Conservation (phyloP, 495 filamentous ascomycete species). For the Pseudotulostoma volvatum region DNA sequence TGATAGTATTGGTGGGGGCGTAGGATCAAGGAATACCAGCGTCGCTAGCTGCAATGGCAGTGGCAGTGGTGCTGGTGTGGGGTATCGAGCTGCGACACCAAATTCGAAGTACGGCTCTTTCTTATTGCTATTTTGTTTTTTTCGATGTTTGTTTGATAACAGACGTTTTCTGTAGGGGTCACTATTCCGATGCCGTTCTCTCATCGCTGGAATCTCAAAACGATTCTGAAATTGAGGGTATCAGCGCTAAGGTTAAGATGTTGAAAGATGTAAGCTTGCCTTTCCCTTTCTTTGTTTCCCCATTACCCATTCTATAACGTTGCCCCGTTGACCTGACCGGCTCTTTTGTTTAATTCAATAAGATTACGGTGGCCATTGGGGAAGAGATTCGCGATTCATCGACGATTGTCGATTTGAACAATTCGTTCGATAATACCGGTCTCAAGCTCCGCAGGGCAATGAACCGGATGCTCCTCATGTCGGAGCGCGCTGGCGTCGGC, state of each 20-base stretch:
- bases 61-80: slow-evolving; percentile 1
- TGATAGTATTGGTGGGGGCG: slow-evolving; percentile 16
- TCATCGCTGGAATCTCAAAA: slow-evolving; percentile 93
- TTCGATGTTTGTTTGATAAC: too few species aligned
- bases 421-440: slow-evolving; percentile 73
- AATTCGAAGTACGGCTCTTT: slow-evolving; percentile 48
- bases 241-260: slow-evolving; percentile 77
- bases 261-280: slow-evolving; percentile 64
- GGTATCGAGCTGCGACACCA: slow-evolving; percentile 48
- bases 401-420: slow-evolving; percentile 55
- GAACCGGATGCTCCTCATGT: slow-evolving; percentile 95
- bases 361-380: slow-evolving; percentile 88
- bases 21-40: slow-evolving; percentile 4
- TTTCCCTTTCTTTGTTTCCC: slow-evolving; percentile 4
- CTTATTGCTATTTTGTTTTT: not conserved
- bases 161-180: slow-evolving; percentile 39
- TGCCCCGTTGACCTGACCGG: not conserved
- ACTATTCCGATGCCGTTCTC: slow-evolving; percentile 85
- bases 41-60: slow-evolving; percentile 8
- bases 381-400: slow-evolving; percentile 83
- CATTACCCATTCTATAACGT: not conserved
- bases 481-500: slow-evolving; percentile 76
- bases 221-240: slow-evolving; percentile 76
- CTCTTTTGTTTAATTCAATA: not conserved
- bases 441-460: slow-evolving; percentile 73